Percentiles rank a stretch among this genome's conserved stretches.
Evolutionary conservation across 106 monocot species (phyloP).

Genomic region (Narthecium ossifragum): DNA sequence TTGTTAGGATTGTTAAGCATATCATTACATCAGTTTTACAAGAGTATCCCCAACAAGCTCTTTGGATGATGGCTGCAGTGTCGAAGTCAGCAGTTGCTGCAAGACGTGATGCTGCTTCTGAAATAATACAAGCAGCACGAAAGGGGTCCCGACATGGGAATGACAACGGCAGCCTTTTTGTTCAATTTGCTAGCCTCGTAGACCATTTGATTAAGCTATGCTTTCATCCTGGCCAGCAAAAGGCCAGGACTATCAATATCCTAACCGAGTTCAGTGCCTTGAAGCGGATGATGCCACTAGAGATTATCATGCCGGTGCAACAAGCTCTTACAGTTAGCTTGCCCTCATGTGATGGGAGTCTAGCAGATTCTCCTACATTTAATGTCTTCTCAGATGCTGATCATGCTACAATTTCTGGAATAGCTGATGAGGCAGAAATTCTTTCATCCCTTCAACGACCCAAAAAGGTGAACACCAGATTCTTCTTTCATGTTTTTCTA

Average conservation of each 20-base stretch:
- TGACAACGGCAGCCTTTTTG: conserved; percentile 53
- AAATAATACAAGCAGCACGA: conserved; percentile 86
- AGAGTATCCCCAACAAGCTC: conserved; percentile 91
- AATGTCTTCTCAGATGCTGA: conserved; percentile 57
- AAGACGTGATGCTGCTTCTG: conserved; percentile 90
- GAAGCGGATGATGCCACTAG: conserved; percentile 98
- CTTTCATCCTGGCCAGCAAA: conserved; percentile 83
- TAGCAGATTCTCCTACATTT: conserved; percentile 39
- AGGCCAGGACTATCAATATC: conserved; percentile 79
- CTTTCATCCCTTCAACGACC: conserved; percentile 94
- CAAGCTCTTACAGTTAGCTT: conserved; percentile 77
- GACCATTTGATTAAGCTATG: conserved; percentile 92
- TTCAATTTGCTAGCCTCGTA: conserved; percentile 75
- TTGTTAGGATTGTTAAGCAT: conserved; percentile 81
- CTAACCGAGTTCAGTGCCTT: conserved; percentile 90
- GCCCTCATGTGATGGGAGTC: conserved; percentile 45
- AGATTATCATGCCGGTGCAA: conserved; percentile 90
- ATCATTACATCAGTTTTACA: conserved; percentile 84
- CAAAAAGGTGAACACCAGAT: conserved; percentile 97
- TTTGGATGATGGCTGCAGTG: conserved; percentile 99
- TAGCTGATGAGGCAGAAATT: conserved; percentile 97
- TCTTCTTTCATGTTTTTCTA: no score
- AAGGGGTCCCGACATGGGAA: conserved; percentile 55
- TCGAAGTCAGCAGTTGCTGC: conserved; percentile 93
- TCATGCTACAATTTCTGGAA: conserved; percentile 74